Base-by-base conservation (phyloP, 2,329 filamentous ascomycete species). In the Aspergillus costaricaensis region DNA sequence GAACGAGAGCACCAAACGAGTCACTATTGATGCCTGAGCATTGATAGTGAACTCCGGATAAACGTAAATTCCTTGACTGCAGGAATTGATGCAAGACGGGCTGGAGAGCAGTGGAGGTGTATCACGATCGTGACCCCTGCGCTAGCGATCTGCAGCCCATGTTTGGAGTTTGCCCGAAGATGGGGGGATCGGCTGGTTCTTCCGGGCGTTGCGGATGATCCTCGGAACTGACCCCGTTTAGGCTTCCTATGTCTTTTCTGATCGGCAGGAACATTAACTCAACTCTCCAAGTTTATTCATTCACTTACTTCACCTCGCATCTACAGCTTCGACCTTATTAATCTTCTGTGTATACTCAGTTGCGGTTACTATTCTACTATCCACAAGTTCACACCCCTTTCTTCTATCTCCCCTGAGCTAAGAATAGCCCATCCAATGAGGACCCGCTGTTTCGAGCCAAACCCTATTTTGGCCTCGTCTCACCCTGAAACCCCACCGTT, bases 401-500 rank as follows among this genome's bases (percentile, higher is more conserved):
- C n/a, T 17, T 43, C 17, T 43, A 14, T 48, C 44, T 15, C 23
- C 47, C 47, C 23, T 32, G 47, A 19, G 15, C 47, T 30, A 30
- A 50, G 47, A 49, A 49, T 49, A 30, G 47, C 6, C 6, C 23
- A n/a, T 30, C 25, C 23, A 30, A 30, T 50, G 25, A 50, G n/a
- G 15, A 27, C 21, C 53, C 25, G 27, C 14, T 44, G 53, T 56
- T 56, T 56, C 38, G 41, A 23, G 25, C 14, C 25, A 44, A 44
- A 56, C 30, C 53, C 30, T 44, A 56, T 27, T 32, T 32, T 43
- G 23, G 39, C 21, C 12, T 14, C 38, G 53, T 56, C 38, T 56
- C 53, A 56, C 5, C 39, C 53, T 56, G 53, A 56, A 56, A 56
- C 53, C 53, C 53, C 53, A 56, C 53, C 41, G 53, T 56, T 56